Base-by-base conservation (phyloP, 2,329 filamentous ascomycete species). In the Calonectria henricotiae region DNA sequence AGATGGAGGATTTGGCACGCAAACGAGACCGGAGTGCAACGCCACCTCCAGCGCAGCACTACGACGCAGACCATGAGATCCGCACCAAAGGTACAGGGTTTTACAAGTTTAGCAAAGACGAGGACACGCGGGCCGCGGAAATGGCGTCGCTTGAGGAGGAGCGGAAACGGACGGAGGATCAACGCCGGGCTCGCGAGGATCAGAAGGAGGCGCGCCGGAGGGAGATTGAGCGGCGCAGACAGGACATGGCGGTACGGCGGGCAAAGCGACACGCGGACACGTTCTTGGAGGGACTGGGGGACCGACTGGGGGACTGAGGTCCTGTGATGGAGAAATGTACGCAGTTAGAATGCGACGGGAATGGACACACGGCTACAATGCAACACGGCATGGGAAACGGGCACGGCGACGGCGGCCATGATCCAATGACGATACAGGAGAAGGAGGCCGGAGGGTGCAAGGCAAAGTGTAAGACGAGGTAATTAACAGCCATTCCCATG, bases 31-130 rank as follows among this genome's bases (percentile, higher is more conserved):
- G 91, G 67, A 92, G 91, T 76, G 86, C 91, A 62, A 98, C 95
- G 60, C 94, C 95, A 64, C 95, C 95, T 6, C 90, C 91, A 8
- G 89, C 92, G 76, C 87, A 88, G 77, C 96, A 98, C 83, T 99
- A 98, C 82, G 93, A 98, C 80, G 94, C 94, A 1, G 89, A 89
- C 71, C 88, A 88, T 71, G 96, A 99, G 86, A 91, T 98, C 60
- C 87, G 96, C 71, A 94, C 90, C 51, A 96, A 96, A 77, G 96
- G 96, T 4, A 94, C 93, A 0, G 96, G 94, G 0, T 99, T 98
- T 83, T 98, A 95, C 84, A 91, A 93, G 67, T 98, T 99, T 80
- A 94, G 92, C 69, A 89, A 89, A 74, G 93, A 97, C 81, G 91
- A 92, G 78, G 90, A 89, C 74, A 85, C 86, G 73, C 86, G 91